Evolutionary conservation across 176 grass and related monocot species (phyloP), one percentile per base, ranked within the genome.

Genomic region (Aegilops sharonensis): DNA sequence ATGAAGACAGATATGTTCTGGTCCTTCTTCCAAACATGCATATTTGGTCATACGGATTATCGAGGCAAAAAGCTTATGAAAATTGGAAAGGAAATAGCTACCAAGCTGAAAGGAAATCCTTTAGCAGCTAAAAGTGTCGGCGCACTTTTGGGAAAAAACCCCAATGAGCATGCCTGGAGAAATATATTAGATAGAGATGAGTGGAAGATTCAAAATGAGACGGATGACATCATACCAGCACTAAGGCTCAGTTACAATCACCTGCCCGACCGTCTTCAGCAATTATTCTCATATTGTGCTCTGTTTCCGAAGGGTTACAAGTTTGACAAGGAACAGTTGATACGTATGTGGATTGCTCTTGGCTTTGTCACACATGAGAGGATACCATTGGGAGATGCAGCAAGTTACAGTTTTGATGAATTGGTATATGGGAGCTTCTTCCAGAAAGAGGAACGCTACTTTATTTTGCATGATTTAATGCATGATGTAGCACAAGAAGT

Each of bases 91-190:
- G 4, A 83, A 56, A 89, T 94, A 83, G 75, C 72, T 18, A 34
- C 64, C 67, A 87, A 43, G 45, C 32, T 94, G 21, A 83, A 72
- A 17, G 89, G 92, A 18, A 89, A 80, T 24, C 92, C 92, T 3
- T 78, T 94, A 75, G 89, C 87, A 25, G 89, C 89, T 25, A 91
- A 89, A 88, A 88, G 80, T 79, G 72, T 94, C 3, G 87, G 84
- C 1, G 80, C 76, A 61, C 86, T 89, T 14, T 61, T 94, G 69
- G 78, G 69, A 35, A 78, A 32, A 77, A 84, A 84, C 20, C 0
- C 35, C 9, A 8, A 81, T 3, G 69, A 66, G 60, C 0, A 5
- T 77, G 52, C 75, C 45, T 94, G 92, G 92, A 48, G 36, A 47
- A 83, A 50, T 24, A 85, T 89, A 57, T 14, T 52, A 62, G 69